A percentile compares a stretch with the other conserved stretches of the same genome.
These are phyloP conservation scores for Blepharisma stoltei DNA, from an alignment of 73 alveolate genomes.

Conservation along the genomic window DNA sequence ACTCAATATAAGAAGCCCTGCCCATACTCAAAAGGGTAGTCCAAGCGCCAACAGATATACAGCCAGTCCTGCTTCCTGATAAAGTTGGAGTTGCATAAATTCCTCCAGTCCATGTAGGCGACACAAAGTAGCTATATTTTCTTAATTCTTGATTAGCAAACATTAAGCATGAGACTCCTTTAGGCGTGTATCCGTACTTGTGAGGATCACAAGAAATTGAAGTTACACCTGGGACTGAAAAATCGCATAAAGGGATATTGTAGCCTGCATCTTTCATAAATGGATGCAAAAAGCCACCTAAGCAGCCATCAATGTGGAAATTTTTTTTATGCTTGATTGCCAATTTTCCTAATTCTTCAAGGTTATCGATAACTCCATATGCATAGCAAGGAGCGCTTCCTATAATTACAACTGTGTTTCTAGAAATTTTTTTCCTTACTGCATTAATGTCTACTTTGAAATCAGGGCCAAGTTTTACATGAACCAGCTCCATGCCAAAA, in stretches of 20 bases:
- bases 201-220: slow-evolving; percentile 97
- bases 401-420: slow-evolving; percentile 77
- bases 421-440: slow-evolving; percentile 58
- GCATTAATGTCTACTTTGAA: slow-evolving; percentile 61
- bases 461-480: slow-evolving; percentile 64
- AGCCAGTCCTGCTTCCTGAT: slow-evolving; percentile 95
- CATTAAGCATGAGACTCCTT: slow-evolving; percentile 91
- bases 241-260: slow-evolving; percentile 82
- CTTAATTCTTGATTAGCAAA: slow-evolving; percentile 83
- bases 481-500: slow-evolving; percentile 75
- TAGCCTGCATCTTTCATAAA: slow-evolving; percentile 84
- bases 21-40: slow-evolving; percentile 89
- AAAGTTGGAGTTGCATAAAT: slow-evolving; percentile 82
- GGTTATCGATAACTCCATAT: slow-evolving; percentile 87
- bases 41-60: slow-evolving; percentile 93
- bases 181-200: slow-evolving; percentile 98
- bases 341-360: slow-evolving; percentile 73
- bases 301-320: slow-evolving; percentile 87
- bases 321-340: slow-evolving; percentile 65
- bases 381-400: slow-evolving; percentile 93
- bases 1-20: slow-evolving; percentile 67
- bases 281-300: slow-evolving; percentile 96
- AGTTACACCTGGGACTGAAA: slow-evolving; percentile 96
- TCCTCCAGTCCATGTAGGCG: slow-evolving; percentile 92
- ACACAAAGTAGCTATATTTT: slow-evolving; percentile 69